Conservation (phyloP, 148 eudicot species). For the Drosera capensis region DNA sequence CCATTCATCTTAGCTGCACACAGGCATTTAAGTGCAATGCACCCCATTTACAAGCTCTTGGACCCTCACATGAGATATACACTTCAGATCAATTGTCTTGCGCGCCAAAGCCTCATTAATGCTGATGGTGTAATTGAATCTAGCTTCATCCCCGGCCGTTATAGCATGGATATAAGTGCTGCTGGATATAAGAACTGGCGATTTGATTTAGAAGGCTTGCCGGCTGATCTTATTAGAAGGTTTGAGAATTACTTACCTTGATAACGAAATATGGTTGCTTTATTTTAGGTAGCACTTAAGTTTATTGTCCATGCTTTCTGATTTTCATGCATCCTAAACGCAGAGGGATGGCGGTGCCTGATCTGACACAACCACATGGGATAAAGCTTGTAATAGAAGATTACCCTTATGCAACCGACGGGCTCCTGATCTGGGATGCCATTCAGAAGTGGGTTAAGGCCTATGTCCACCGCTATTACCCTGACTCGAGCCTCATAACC, state of each 20-base stretch:
- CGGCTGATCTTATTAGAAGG: slow-evolving; percentile 77
- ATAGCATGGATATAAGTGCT: slow-evolving; percentile 85
- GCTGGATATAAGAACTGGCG: slow-evolving; percentile 90
- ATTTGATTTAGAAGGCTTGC: slow-evolving; percentile 76
- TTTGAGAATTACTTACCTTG: slow-evolving; percentile 4
- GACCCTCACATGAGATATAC: slow-evolving; percentile 98
- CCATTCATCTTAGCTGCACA: slow-evolving; percentile 87
- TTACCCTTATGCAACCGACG: slow-evolving; percentile 91
- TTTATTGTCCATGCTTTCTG: background rate
- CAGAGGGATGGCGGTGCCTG: slow-evolving; percentile 90
- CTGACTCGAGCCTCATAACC: slow-evolving; percentile 29
- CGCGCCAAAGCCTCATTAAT: slow-evolving; percentile 61
- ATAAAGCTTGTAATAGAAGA: slow-evolving; percentile 56
- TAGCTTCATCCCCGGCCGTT: slow-evolving; percentile 86
- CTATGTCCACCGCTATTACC: slow-evolving; percentile 67
- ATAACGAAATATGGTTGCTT: background rate
- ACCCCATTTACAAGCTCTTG: slow-evolving; percentile 80
- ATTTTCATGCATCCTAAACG: background rate
- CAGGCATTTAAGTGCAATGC: slow-evolving; percentile 79
- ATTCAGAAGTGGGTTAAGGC: slow-evolving; percentile 56
- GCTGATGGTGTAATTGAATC: slow-evolving; percentile 77
- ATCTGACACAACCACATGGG: slow-evolving; percentile 72
- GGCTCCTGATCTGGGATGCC: slow-evolving; percentile 77
- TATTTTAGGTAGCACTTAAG: background rate
- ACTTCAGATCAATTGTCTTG: slow-evolving; percentile 59